These are phyloP conservation scores for Pseudocercospora fuligena DNA, from an alignment of 2,329 filamentous ascomycete genomes.

Conservation along the genomic window DNA sequence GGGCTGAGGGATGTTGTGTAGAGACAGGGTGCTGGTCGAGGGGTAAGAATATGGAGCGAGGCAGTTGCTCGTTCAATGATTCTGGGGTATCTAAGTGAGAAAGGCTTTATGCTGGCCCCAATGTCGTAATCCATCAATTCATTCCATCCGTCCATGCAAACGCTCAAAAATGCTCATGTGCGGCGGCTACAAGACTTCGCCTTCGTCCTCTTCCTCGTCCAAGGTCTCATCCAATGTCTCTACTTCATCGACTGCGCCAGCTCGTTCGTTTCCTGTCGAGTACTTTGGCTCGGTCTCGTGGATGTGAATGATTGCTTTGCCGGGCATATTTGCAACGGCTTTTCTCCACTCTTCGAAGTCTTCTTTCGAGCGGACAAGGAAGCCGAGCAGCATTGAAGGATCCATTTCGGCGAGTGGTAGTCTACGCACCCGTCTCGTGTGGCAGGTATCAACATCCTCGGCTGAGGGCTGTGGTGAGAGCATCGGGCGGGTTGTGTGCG, in stretches of 20 bases:
- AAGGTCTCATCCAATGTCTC: constrained; percentile 76
- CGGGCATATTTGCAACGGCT: constrained; percentile 54
- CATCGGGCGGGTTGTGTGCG: constrained; percentile 80
- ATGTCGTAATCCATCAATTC: neutral
- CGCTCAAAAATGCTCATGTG: neutral
- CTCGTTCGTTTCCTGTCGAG: constrained; percentile 61
- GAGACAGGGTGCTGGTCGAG: neutral
- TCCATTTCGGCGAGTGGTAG: constrained; percentile 93
- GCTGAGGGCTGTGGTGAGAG: constrained; percentile 64
- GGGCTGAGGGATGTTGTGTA: too few relatives aligned
- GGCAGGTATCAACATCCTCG: constrained; percentile 81
- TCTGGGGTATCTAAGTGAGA: neutral
- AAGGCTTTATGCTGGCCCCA: neutral
- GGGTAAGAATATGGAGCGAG: neutral
- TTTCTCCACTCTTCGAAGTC: constrained; percentile 86
- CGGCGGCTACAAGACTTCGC: constrained; percentile 1
- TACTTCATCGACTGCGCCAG: constrained; percentile 84
- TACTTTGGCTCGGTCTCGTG: constrained; percentile 69
- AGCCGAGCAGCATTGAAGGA: constrained; percentile 95
- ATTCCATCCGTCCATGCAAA: neutral
- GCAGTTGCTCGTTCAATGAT: too few relatives aligned
- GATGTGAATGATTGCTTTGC: constrained; percentile 85
- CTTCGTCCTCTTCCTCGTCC: constrained; percentile 28
- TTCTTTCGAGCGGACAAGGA: constrained; percentile 78
- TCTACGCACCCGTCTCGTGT: constrained; percentile 81